Evolutionary conservation across 805 yeast genomes (phyloP), one percentile per base, ranked within the genome.

Genomic region (Ogataea kodamae): DNA sequence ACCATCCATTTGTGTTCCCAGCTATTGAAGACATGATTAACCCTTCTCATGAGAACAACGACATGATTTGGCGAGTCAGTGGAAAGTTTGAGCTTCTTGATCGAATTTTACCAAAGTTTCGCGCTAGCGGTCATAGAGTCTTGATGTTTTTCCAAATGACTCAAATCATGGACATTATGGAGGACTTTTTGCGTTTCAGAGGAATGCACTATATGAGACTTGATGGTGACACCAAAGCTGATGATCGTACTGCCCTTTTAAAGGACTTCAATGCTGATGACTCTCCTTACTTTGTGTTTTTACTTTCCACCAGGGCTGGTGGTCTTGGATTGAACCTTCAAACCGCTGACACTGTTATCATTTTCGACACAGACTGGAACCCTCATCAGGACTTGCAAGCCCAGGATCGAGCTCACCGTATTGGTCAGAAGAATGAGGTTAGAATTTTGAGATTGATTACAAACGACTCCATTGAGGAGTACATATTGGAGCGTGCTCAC

Each of bases 381-480:
- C 94, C 94, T 6, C 94, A 84, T 63, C 94, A 84, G 60, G 94
- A 84, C 76, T 73, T 84, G 53, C 94, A 84, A 58, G 94, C 92
- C 1, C 94, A 84, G 61, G 94, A 84, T 61, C 72, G 94, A 67
- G 94, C 94, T 1, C 94, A 84, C 59, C 75, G 94, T 70, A 84
- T 84, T 57, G 94, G 94, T 26, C 94, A 84, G 54, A 84, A 83
- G 68, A 84, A 84, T 56, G 94, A 84, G 57, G 94, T 84, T 37
- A 68, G 90, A 57, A 84, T 84, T 49, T 68, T 83, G 55, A 71
- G 94, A 61, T 71, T 84, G 55, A 83, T 84, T 44, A 81, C 90
- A 3, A 76, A 79, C 33, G 90, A 83, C 52, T 81, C 94, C 2
- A 87, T 84, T 20, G 94, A 84, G 62, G 94, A 84, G 54, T 81